Base-by-base conservation (phyloP, 163 green algal species). In the Coccomyxa subellipsoidea region DNA sequence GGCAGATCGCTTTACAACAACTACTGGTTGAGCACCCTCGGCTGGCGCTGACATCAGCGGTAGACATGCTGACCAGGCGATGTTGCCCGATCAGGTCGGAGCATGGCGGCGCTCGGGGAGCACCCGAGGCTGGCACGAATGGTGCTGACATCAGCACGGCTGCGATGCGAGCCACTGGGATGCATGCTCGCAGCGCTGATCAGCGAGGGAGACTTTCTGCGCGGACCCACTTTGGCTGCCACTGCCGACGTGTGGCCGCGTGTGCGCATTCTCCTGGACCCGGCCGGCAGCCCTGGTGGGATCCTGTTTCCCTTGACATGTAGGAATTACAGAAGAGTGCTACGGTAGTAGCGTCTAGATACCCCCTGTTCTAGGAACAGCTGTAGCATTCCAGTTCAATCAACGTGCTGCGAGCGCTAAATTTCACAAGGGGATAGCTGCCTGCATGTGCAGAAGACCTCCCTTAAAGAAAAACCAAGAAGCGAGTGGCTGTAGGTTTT, bases 91-190 rank as follows among this genome's bases (percentile, higher is more conserved):
- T 66, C 53, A 85, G 86, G 88, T 39, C 79, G 76, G 4, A 9
- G 40, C 25, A 89, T 92, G 84, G 84, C 84, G 23, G 71, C 77
- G 3, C 69, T 93, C 47, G 84, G 81, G 1, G 82, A 84, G 54
- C 88, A 92, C 79, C 90, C 90, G 0, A 84, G 89, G 2, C 87
- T 90, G 73, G 89, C 85, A 2, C 84, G 87, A 37, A 85, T 90
- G 87, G 77, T 88, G 78, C 76, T 92, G 25, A 70, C 59, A 15
- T 82, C 81, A 4, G 79, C 47, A 25, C 69, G 10, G 47, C 37
- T 81, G 75, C 76, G 81, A 25, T 80, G 35, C 10, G 32, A 39
- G 8, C 76, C 87, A 73, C 76, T 92, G 7, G 90, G 83, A 0
- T 88, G 84, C 40, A 54, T 92, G 79, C 71, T 94, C 76, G 90